Evolutionary conservation across 1,284 basidiomycete genomes (phyloP).

Genomic region (Phlebopus sp.): DNA sequence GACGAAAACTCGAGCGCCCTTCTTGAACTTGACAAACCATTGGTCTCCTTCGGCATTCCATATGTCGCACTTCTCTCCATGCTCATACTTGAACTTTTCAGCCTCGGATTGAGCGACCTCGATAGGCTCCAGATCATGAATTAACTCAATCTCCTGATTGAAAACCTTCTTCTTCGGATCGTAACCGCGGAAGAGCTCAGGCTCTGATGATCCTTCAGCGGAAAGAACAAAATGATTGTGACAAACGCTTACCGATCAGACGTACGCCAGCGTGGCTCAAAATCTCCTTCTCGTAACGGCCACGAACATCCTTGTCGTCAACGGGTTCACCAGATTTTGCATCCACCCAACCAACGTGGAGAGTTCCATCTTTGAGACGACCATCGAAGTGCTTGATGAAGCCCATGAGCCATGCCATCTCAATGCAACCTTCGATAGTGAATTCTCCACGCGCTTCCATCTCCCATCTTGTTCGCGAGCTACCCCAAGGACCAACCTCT

Average conservation of each 20-base stretch:
- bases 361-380: conserved; percentile 85
- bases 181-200: conserved; percentile 96
- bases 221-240: neutral
- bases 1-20: conserved; percentile 90
- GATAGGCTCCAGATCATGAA: conserved; percentile 95
- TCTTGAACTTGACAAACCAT: conserved; percentile 98
- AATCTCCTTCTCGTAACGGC: conserved; percentile 94
- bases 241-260: conserved; percentile 70
- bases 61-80: conserved; percentile 94
- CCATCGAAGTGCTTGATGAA: conserved; percentile 98
- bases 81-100: conserved; percentile 93
- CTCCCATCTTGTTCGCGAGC: conserved; percentile 98
- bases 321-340: conserved; percentile 94
- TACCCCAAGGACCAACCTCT: conserved; percentile 99
- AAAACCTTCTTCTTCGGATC: conserved; percentile 97
- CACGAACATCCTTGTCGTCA: conserved; percentile 95
- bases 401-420: conserved; percentile 99
- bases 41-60: conserved; percentile 90
- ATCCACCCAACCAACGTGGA: conserved; percentile 98
- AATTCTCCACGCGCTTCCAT: conserved; percentile 95
- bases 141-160: conserved; percentile 95
- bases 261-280: conserved; percentile 92
- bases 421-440: conserved; percentile 96
- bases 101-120: conserved; percentile 92
- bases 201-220: conserved; percentile 56